phyloP scores from a whole-genome alignment of 2,329 filamentous ascomycete genomes.

The Stemphylium beticola region DNA sequence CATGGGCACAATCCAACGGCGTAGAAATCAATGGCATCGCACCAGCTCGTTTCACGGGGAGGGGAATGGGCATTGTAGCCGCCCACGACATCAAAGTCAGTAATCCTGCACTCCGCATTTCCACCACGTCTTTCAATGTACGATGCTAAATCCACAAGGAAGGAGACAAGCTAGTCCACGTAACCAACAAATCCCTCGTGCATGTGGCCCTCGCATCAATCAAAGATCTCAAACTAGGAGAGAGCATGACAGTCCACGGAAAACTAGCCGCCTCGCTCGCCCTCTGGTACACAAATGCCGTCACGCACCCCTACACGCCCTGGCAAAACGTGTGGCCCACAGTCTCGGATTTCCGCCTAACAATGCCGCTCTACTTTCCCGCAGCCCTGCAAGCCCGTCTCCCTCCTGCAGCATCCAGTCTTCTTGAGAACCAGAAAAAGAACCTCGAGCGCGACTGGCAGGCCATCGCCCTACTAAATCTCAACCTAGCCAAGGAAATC shows the following conservation, averaged over 20 bases:
- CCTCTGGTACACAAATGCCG: conserved; percentile 48
- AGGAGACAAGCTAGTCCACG: conserved; percentile 67
- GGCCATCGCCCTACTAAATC: conserved; percentile 53
- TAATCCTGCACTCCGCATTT: not conserved
- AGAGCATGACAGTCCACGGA: conserved; percentile 69
- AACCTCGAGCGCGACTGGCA: conserved; percentile 61
- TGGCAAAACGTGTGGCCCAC: conserved; percentile 75
- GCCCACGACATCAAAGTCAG: conserved; percentile 69
- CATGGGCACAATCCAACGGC: conserved; percentile 71
- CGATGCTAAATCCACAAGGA: conserved; percentile 52
- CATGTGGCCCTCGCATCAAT: conserved; percentile 65
- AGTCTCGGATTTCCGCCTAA: conserved; percentile 62
- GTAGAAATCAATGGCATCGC: conserved; percentile 71
- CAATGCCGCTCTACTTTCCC: conserved; percentile 65
- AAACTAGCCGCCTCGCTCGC: conserved; percentile 73
- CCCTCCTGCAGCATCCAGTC: conserved; percentile 45
- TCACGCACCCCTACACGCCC: conserved; percentile 54
- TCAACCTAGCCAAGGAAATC: conserved; percentile 48
- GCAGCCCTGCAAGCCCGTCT: conserved; percentile 48
- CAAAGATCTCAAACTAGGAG: conserved; percentile 56
- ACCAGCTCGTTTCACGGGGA: conserved; percentile 70
- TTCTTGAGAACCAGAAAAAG: conserved; percentile 62
- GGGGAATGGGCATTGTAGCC: conserved; percentile 80
- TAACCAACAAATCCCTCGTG: conserved; percentile 68
- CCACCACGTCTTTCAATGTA: not conserved